Conservation (phyloP, 306 rosid genomes). For the Canavalia gladiata region DNA sequence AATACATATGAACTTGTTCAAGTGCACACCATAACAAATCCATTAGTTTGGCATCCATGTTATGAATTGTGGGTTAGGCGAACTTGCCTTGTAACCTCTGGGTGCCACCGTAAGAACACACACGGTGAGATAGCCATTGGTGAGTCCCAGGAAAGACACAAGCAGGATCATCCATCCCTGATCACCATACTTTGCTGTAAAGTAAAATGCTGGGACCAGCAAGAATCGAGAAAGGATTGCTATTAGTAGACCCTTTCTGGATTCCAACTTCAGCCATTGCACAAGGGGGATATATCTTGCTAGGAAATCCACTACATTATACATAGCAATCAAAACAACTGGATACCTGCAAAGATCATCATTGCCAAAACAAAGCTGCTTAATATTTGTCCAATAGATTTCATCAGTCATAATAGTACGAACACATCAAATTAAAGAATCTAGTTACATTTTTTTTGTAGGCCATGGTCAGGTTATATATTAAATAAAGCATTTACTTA, state of each 20-base stretch:
- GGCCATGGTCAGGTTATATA: constrained; percentile 6
- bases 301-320: constrained; percentile 67
- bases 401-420: constrained; percentile 18
- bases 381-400: not conserved
- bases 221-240: constrained; percentile 62
- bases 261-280: constrained; percentile 67
- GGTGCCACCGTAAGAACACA: constrained; percentile 85
- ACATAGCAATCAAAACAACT: constrained; percentile 74
- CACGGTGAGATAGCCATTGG: constrained; percentile 86
- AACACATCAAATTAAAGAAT: constrained; percentile 16
- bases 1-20: not conserved
- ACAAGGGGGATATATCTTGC: constrained; percentile 77
- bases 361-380: not conserved
- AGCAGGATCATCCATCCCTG: constrained; percentile 91
- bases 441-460: not conserved
- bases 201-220: constrained; percentile 82
- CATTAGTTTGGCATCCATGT: not conserved
- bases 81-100: constrained; percentile 74
- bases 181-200: constrained; percentile 82
- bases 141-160: constrained; percentile 70
- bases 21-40: not conserved
- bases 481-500: not conserved
- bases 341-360: constrained; percentile 69
- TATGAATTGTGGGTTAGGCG: not conserved
- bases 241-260: constrained; percentile 67